Percentiles rank a stretch among this genome's conserved stretches.
phyloP scores from a whole-genome alignment of 768 basidiomycete species.

The Leccinum imitatum region DNA sequence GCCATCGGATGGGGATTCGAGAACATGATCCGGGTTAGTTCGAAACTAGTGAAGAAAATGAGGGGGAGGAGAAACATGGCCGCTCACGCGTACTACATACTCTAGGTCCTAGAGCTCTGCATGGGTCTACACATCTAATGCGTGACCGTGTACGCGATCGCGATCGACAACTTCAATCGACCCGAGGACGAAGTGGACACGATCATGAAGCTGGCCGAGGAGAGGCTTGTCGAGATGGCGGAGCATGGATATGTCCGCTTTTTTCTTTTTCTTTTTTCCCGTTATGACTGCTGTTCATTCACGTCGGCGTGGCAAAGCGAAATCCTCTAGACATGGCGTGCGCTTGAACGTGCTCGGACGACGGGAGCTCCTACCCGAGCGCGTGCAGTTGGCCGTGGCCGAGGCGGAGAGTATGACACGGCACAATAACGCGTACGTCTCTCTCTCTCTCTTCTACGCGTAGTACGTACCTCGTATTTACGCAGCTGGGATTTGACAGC shows the following conservation, averaged over 20 bases:
- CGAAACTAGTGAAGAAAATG: no score
- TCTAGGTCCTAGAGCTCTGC: no score
- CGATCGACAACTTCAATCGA: no score
- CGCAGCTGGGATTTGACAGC: constrained; percentile 40
- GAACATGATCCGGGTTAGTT: no score
- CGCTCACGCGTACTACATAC: no score
- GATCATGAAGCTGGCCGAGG: constrained; percentile 54
- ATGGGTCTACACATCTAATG: no score
- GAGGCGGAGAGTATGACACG: constrained; percentile 78
- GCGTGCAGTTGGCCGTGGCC: constrained; percentile 64
- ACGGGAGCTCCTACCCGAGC: constrained; percentile 70
- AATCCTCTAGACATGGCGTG: constrained; percentile 75
- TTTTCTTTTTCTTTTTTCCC: background rate
- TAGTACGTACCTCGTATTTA: background rate
- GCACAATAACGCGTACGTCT: constrained; percentile 60
- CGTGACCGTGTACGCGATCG: no score
- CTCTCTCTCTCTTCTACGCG: background rate
- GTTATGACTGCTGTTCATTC: background rate
- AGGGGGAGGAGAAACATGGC: no score
- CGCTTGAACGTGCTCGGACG: constrained; percentile 82
- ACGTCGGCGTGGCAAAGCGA: constrained; percentile 48
- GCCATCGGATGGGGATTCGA: no score
- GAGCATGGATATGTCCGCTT: constrained; percentile 66
- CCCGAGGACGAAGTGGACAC: no score
- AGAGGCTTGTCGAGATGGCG: constrained; percentile 66